These are phyloP conservation scores for Aspergillus viridinutans DNA, from an alignment of 2,329 filamentous ascomycete species.

Conservation along the genomic window DNA sequence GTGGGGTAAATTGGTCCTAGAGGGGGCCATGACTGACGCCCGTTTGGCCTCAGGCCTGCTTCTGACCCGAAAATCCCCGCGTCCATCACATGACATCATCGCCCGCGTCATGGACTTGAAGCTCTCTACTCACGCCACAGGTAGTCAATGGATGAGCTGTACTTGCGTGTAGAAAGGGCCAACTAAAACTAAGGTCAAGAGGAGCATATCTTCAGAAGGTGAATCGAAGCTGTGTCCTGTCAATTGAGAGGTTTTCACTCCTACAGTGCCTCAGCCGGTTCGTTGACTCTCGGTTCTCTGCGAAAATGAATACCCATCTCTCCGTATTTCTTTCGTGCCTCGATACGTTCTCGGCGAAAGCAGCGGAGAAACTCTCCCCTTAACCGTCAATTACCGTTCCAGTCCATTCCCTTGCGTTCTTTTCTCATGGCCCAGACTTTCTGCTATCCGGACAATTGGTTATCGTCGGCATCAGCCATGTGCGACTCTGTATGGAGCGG, in stretches of 20 bases:
- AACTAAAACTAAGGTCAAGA: too few species aligned
- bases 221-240: not conserved
- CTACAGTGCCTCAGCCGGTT: not conserved
- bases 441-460: not conserved
- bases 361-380: conserved; percentile 14
- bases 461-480: not conserved
- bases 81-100: conserved; percentile 24
- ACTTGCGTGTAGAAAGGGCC: not conserved
- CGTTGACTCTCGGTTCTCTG: not conserved
- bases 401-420: conserved; percentile 14
- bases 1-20: conserved; percentile 11
- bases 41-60: conserved; percentile 14
- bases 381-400: conserved; percentile 9
- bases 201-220: too few species aligned
- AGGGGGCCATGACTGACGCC: conserved; percentile 18
- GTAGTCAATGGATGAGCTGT: not conserved
- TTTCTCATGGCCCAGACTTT: conserved; percentile 8
- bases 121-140: not conserved
- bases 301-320: conserved; percentile 14
- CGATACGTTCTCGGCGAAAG: conserved; percentile 10
- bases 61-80: conserved; percentile 20
- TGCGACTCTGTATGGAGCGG: not conserved
- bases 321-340: conserved; percentile 27
- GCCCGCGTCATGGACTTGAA: not conserved
- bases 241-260: not conserved